Base-by-base conservation (phyloP, 2,329 filamentous ascomycete species). In the Sporothrix pseudoabietina region DNA sequence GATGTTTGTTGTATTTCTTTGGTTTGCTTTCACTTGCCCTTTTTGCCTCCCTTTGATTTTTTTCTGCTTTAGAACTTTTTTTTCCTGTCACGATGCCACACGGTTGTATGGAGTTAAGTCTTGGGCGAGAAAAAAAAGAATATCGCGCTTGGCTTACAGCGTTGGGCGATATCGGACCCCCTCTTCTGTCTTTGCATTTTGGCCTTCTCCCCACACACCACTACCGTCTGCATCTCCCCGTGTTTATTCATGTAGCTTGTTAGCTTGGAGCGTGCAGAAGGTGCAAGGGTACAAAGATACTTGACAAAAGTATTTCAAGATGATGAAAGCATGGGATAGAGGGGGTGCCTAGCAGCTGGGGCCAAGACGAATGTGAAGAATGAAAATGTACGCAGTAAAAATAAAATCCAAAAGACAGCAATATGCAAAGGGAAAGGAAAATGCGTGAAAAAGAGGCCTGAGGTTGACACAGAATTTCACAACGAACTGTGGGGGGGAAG, bases 151-250 rank as follows among this genome's bases (percentile, higher is more conserved):
- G 68, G 68, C 55, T 47, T 47, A 66, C 44, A 71, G 14, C 22
- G 10, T 4, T 59, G 41, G 69, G 70, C 70, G 70, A 71, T 44
- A 71, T 71, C 57, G 70, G 70, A 65, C 57, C 41, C 19, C 39
- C 68, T 30, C 35, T 19, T 49, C 66, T 8, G 19, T 39, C n/a
- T 39, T 26, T 26, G 26, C 26, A 10, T 16, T 59, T 35, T 59
- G 6, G 12, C 30, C 26, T 32, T 69, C 41, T 26, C 26, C 16
- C 66, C 61, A 47, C 61, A 66, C 61, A 30, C 61, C n/a, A 68
- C 65, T 39, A 2, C 26, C 26, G 26, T 26, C 1, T 26, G 47
- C 3, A 35, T 26, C n/a, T 19, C 39, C 22, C n/a, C 61, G 22
- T 66, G 47, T 26, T 63, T 6, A 47, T 65, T n/a, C 52, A 55